These are phyloP conservation scores for Nematodospora anomalae DNA, from an alignment of 1,139 yeast species.

Conservation along the genomic window DNA sequence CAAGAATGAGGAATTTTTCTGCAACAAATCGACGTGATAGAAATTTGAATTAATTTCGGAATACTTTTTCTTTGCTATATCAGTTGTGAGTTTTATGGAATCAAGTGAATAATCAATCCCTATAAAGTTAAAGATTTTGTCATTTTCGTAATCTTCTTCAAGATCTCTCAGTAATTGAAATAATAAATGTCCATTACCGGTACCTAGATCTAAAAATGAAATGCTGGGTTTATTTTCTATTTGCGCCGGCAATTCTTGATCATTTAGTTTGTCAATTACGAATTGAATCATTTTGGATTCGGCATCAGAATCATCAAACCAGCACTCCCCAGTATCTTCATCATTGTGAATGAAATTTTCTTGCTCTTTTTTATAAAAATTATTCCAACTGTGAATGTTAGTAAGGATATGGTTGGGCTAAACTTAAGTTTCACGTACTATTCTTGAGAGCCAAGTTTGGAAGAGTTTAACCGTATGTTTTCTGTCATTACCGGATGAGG, in stretches of 20 bases:
- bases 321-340: conserved; percentile 89
- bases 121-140: conserved; percentile 39
- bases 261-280: conserved; percentile 36
- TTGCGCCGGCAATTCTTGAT: conserved; percentile 21
- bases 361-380: conserved; percentile 73
- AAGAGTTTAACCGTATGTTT: conserved; percentile 61
- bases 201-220: conserved; percentile 77
- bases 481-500: conserved; percentile 31
- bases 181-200: conserved; percentile 91
- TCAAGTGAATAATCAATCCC: conserved; percentile 88
- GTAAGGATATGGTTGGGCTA: not conserved
- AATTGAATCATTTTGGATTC: conserved; percentile 78
- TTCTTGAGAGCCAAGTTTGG: conserved; percentile 75
- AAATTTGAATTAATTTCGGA: conserved; percentile 39
- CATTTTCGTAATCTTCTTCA: conserved; percentile 41
- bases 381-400: conserved; percentile 64
- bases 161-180: conserved; percentile 64
- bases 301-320: conserved; percentile 95
- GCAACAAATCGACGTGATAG: conserved; percentile 47
- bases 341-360: conserved; percentile 68
- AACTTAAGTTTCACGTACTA: conserved; percentile 46
- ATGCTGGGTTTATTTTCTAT: conserved; percentile 29
- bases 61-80: conserved; percentile 49
- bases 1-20: conserved; percentile 34
- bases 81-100: conserved; percentile 70